Evolutionary conservation across 495 filamentous ascomycete genomes (phyloP).

Genomic region (Chaetomium cochliodes): DNA sequence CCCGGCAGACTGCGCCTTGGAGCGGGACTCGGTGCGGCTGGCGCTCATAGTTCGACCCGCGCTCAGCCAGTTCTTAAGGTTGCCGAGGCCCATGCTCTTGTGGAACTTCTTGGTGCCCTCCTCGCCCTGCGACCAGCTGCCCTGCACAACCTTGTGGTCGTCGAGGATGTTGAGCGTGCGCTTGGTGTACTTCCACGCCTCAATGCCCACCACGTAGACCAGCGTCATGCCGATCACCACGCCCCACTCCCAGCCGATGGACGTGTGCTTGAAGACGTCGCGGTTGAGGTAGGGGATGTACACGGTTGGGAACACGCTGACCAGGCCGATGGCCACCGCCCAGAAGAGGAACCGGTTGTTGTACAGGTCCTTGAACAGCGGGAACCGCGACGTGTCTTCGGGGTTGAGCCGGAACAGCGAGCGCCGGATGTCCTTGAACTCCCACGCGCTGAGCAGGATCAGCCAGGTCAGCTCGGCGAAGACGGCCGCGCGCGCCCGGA

Average conservation of each 20-base stretch:
- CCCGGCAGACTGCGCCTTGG: slow-evolving; percentile 26
- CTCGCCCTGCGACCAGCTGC: slow-evolving; percentile 46
- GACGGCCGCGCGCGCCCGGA: slow-evolving; percentile 72
- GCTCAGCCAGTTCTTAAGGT: slow-evolving; percentile 46
- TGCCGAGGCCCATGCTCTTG: slow-evolving; percentile 44
- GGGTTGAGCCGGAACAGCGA: slow-evolving; percentile 68
- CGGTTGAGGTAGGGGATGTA: slow-evolving; percentile 70
- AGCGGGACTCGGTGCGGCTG: slow-evolving; percentile 27
- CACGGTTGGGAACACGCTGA: slow-evolving; percentile 68
- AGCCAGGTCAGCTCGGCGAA: slow-evolving; percentile 76
- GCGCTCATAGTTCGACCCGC: slow-evolving; percentile 23
- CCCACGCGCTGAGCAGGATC: slow-evolving; percentile 70
- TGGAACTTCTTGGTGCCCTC: slow-evolving; percentile 38
- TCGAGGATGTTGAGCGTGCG: slow-evolving; percentile 47
- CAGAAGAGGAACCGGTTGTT: slow-evolving; percentile 73
- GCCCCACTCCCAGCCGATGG: slow-evolving; percentile 73
- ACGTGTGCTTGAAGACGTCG: slow-evolving; percentile 71
- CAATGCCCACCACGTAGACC: slow-evolving; percentile 60
- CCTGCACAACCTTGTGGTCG: slow-evolving; percentile 43
- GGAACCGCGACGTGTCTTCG: slow-evolving; percentile 47
- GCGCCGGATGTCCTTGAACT: slow-evolving; percentile 69
- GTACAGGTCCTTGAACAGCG: slow-evolving; percentile 65
- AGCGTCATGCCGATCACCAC: slow-evolving; percentile 58
- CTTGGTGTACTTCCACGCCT: slow-evolving; percentile 68
- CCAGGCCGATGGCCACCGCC: slow-evolving; percentile 63